Base-by-base conservation (phyloP, 352 stramenopile genomes). In the Pythium utonaiense region DNA sequence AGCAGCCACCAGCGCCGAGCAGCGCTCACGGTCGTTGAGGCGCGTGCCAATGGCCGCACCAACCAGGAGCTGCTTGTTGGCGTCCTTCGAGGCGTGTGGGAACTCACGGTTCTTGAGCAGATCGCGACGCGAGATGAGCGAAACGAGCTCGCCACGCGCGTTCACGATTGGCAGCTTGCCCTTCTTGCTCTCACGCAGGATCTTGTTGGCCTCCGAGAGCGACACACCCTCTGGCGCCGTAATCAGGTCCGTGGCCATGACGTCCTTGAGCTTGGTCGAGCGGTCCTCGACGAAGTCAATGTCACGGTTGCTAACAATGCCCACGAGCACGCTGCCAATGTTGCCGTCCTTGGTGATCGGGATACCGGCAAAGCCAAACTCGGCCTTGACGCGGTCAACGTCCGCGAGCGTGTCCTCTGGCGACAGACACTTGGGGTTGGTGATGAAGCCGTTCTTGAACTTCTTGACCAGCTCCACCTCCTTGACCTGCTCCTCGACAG, bases 391-490 rank as follows among this genome's bases (percentile, higher is more conserved):
- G 44, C 74, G 69, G 67, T 98, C 85, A 10, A 99, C 95, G 70
- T 99, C 96, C 10, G 77, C 88, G 19, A 99, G 82, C 17, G 97
- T 99, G 75, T 98, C 71, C 45, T 98, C 83, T 1, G 97, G 97
- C 45, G 88, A 97, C 19, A 99, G 80, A 64, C 89, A 98, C 67
- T 99, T 95, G 41, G 97, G 97, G 79, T 99, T 95, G 27, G 95
- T 98, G 77, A 99, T 99, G 82, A 99, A 99, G 38, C 98, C 98
- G 76, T 99, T 99, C 83, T 99, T 99, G 81, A 98, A 99, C 65
- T 98, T 97, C 83, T 99, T 99, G 28, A 99, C 98, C 21, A 95
- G 76, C 31, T 74, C 72, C 74, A 97, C 91, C 67, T 96, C 88
- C 66, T 94, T 93, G 24, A 89, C 97, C 79, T 99, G 97, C 60